phyloP scores from a whole-genome alignment of 116 monocot genomes.

The Posidonia oceanica region DNA sequence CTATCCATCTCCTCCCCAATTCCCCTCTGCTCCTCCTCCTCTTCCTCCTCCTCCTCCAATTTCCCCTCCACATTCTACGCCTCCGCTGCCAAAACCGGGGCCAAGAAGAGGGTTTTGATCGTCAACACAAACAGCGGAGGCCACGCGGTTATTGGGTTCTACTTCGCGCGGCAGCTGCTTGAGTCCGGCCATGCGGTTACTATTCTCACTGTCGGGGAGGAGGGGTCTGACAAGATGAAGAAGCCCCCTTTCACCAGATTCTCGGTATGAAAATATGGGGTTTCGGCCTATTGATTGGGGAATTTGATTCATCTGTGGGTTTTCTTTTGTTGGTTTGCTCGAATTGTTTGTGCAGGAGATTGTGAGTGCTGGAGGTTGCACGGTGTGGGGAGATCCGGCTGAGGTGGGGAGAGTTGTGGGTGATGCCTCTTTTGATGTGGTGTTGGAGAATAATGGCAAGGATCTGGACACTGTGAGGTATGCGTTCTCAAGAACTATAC shows the following conservation, averaged over 20 bases:
- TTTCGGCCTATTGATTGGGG: not conserved
- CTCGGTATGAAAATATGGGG: constrained; percentile 23
- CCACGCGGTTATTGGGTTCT: constrained; percentile 92
- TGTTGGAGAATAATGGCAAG: constrained; percentile 93
- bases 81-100: not conserved
- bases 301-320: not conserved
- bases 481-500: not conserved
- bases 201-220: constrained; percentile 86
- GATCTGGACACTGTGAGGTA: constrained; percentile 87
- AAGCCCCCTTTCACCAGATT: constrained; percentile 86
- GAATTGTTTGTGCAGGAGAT: constrained; percentile 40
- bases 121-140: constrained; percentile 89
- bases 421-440: constrained; percentile 57
- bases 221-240: constrained; percentile 91
- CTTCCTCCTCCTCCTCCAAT: not conserved
- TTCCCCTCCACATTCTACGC: not conserved
- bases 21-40: not conserved
- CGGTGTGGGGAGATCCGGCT: constrained; percentile 78
- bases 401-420: constrained; percentile 58
- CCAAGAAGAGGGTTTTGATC: constrained; percentile 60
- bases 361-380: constrained; percentile 50
- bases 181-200: constrained; percentile 66
- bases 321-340: not conserved
- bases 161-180: constrained; percentile 63
- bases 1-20: not conserved